Evolutionary conservation across 306 rosid genomes (phyloP), one percentile per base, ranked within the genome.

Genomic region (Cicer bijugum): DNA sequence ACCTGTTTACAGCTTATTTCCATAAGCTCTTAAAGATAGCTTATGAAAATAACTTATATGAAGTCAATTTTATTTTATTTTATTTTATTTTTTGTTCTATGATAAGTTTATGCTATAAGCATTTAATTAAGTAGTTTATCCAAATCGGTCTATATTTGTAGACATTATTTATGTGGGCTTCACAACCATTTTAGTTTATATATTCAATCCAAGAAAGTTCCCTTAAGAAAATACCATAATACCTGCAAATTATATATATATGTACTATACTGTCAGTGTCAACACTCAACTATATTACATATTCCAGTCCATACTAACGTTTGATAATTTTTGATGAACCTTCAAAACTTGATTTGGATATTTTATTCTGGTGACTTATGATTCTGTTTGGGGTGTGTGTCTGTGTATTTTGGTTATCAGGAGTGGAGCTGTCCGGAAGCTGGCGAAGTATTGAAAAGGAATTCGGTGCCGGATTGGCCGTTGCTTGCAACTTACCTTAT

Each of bases 401-500:
- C 11, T 72, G 70, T 73, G 55, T 69, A 2, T 60, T 74, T 16
- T 55, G 63, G 59, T 74, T 80, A 61, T 43, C 63, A 94, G 97
- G 96, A 85, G 70, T 94, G 98, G 98, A 88, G 85, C 80, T 72
- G 81, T 38, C 75, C 48, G 0, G 96, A 93, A 77, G 90, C 92
- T 67, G 96, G 97, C 46, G 72, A 88, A 70, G 83, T 94, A 64
- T 56, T 88, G 84, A 91, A 89, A 75, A 78, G 74, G 82, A 86
- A 91, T 59, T 82, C 86, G 7, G 95, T 94, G 35, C 97, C 98
- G 59, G 98, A 94, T 79, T 91, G 98, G 98, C 98, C 98, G 68
- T 78, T 94, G 11, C 74, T 94, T 68, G 98, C 98, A 57, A 94
- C 94, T 62, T 89, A 89, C 79, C 89, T 93, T 82, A 93, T 93